Conservation (phyloP, 306 rosid species). For the Luffa acutangula region DNA sequence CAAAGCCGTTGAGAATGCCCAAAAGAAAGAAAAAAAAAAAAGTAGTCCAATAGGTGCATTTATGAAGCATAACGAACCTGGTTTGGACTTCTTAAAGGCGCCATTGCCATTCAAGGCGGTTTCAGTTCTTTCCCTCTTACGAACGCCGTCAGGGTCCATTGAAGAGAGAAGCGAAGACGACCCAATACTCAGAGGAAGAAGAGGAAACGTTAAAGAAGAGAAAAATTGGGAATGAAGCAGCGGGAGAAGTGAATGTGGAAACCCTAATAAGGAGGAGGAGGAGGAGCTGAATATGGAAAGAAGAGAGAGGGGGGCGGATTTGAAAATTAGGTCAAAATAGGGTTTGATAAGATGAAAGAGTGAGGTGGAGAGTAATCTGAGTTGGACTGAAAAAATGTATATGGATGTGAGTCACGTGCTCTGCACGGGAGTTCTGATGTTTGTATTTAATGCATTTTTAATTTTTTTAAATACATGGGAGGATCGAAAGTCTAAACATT, state of each 20-base stretch:
- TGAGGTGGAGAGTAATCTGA: background rate
- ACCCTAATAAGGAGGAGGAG: background rate
- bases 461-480: too few species aligned
- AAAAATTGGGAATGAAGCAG: background rate
- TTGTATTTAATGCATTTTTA: background rate
- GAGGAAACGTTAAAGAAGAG: background rate
- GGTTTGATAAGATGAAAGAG: background rate
- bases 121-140: slow-evolving; percentile 58
- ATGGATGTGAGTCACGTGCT: background rate
- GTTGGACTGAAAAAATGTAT: background rate
- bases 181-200: background rate
- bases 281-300: background rate
- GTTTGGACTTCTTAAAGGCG: slow-evolving; percentile 47
- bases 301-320: background rate
- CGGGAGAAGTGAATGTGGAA: background rate
- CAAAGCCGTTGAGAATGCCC: background rate
- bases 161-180: background rate
- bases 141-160: slow-evolving; percentile 46
- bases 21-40: background rate
- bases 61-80: slow-evolving; percentile 31
- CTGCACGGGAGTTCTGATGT: background rate
- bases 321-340: slow-evolving; percentile 5
- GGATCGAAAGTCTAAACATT: too few species aligned
- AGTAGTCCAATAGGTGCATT: background rate
- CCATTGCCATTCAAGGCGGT: slow-evolving; percentile 66